Conservation (phyloP, 768 basidiomycete species). For the Antrodiella citrinella region DNA sequence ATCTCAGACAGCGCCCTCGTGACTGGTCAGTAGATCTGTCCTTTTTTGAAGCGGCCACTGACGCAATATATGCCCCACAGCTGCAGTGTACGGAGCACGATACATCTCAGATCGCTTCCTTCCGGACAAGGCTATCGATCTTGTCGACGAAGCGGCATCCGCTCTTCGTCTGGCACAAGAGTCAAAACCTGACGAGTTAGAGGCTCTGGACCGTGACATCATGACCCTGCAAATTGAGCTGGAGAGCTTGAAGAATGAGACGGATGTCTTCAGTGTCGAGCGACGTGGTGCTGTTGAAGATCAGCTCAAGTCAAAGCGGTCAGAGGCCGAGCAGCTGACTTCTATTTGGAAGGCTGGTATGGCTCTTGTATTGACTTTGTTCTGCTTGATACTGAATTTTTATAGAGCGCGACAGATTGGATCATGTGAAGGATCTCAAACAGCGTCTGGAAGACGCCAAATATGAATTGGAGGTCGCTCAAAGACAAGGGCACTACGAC, state of each 20-base stretch:
- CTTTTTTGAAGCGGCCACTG: too few species aligned
- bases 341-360: conserved; percentile 68
- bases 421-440: conserved; percentile 66
- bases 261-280: conserved; percentile 76
- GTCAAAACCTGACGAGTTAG: conserved; percentile 79
- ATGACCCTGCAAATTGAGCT: conserved; percentile 85
- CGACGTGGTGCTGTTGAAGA: conserved; percentile 59
- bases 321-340: conserved; percentile 53
- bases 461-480: conserved; percentile 79
- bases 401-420: conserved; percentile 59
- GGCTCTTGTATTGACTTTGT: conserved; percentile 12
- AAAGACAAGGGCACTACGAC: conserved; percentile 84
- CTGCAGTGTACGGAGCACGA: conserved; percentile 76
- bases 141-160: conserved; percentile 90
- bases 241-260: conserved; percentile 84
- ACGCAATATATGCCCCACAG: too few species aligned
- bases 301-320: conserved; percentile 51
- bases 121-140: conserved; percentile 87
- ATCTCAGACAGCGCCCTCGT: conserved; percentile 86
- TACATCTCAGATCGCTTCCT: conserved; percentile 85
- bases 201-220: conserved; percentile 74
- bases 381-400: not conserved
- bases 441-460: conserved; percentile 75
- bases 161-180: conserved; percentile 83
- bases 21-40: conserved; percentile 40